Base-by-base conservation (phyloP, 495 filamentous ascomycete genomes). In the Cercophora scortea region DNA sequence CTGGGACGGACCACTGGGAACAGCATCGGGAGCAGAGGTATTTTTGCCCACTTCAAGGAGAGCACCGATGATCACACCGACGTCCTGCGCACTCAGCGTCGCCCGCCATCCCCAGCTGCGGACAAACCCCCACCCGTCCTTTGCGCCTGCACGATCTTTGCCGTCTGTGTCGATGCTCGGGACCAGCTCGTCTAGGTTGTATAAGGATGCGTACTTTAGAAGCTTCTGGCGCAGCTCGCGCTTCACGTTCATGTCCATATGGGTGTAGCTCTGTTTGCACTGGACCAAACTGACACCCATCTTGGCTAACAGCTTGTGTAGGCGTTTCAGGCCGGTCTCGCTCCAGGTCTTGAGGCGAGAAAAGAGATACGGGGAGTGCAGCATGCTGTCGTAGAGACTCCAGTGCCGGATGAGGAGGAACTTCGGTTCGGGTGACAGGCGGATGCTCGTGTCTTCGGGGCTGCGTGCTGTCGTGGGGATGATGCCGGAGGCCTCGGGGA, bases 221-320 rank as follows among this genome's bases (percentile, higher is more conserved):
- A 98, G 74, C 43, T 92, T 86, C 46, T 85, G 78, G n/a, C 91
- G 83, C 18, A 98, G 72, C 11, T 86, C 87, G 18, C 88, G 84
- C 69, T 98, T 98, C 38, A 98, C 71, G 61, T 93, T 84, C 87
- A 97, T 92, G 64, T 98, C 94, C 90, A 98, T 96, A 68, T 98
- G 93, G 2, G 90, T 88, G 65, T 98, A 98, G 61, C 80, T 91
- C 65, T 96, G 91, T 56, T 89, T 89, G 70, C 90, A 95, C 73
- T 97, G 92, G 16, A 81, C 86, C 33, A 97, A 73, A 66, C 87
- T 91, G 58, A 98, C 88, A 19, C 93, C 93, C 94, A 98, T 98
- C 67, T 96, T 98, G 35, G 93, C 93, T 10, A 98, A 77, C 1
- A 98, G 77, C 63, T 96, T 96, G 68, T 97, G 89, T n/a, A 98